Conservation (phyloP, 306 rosid genomes). For the Ormosia emarginata region DNA sequence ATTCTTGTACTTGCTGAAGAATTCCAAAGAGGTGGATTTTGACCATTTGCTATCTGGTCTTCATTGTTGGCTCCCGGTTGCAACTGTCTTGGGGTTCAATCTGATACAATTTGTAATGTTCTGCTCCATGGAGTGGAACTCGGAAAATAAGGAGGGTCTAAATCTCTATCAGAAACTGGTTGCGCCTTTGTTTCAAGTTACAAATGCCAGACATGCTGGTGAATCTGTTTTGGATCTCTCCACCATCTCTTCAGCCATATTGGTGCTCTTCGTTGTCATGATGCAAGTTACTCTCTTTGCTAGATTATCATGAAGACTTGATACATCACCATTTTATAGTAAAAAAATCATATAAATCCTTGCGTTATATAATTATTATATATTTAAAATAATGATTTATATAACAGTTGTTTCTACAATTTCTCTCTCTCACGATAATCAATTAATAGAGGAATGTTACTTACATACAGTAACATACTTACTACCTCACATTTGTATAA, state of each 20-base stretch:
- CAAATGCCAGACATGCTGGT: constrained; percentile 59
- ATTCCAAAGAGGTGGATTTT: constrained; percentile 37
- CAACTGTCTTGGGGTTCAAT: constrained; percentile 42
- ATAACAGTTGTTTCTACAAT: too few relatives aligned
- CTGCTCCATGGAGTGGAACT: constrained; percentile 62
- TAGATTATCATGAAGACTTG: too few relatives aligned
- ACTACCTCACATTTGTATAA: too few relatives aligned
- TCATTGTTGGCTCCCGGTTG: constrained; percentile 33
- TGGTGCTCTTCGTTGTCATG: constrained; percentile 62
- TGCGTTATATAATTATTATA: too few relatives aligned
- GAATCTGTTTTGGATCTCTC: constrained; percentile 70
- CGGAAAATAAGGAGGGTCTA: constrained; percentile 49
- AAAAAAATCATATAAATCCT: too few relatives aligned
- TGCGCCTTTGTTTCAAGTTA: constrained; percentile 48
- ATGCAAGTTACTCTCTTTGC: constrained; percentile 55
- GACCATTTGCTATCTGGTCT: constrained; percentile 41
- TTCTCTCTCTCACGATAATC: too few relatives aligned
- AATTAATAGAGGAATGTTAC: too few relatives aligned
- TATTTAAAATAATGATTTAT: too few relatives aligned
- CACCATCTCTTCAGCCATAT: constrained; percentile 52
- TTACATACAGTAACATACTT: too few relatives aligned
- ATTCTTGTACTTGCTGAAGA: constrained; percentile 37
- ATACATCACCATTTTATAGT: too few relatives aligned
- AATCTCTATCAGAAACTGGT: constrained; percentile 47
- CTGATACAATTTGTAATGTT: constrained; percentile 48